Conservation (phyloP, 345 rosid genomes). For the Brassica cretica region DNA sequence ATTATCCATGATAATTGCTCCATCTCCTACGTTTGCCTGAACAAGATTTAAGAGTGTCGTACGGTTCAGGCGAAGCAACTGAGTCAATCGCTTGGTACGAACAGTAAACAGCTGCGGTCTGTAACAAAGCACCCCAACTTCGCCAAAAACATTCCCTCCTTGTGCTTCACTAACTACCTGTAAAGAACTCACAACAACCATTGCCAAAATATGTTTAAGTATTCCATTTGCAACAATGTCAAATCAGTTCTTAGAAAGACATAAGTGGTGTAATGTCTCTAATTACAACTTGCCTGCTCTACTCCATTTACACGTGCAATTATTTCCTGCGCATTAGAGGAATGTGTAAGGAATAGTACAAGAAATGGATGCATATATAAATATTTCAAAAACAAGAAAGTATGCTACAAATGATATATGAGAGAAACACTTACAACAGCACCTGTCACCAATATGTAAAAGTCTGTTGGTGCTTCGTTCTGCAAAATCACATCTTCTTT, state of each 20-base stretch:
- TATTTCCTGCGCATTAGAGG: constrained; percentile 56
- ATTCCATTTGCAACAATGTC: not conserved
- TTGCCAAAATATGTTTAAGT: constrained; percentile 1
- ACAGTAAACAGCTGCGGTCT: constrained; percentile 85
- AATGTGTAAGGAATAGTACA: constrained; percentile 24
- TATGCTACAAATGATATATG: not conserved
- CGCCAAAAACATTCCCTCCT: constrained; percentile 76
- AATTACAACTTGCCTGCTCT: constrained; percentile 58
- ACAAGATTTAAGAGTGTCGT: constrained; percentile 66
- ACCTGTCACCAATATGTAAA: constrained; percentile 82
- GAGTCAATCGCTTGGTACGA: constrained; percentile 77
- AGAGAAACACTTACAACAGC: constrained; percentile 54
- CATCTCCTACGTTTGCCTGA: constrained; percentile 88
- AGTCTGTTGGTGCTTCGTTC: constrained; percentile 90
- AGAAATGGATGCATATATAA: constrained; percentile 4
- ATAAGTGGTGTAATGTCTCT: not conserved
- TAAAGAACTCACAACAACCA: constrained; percentile 8
- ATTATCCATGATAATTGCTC: constrained; percentile 82
- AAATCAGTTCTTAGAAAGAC: constrained; percentile 1
- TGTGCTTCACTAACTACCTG: constrained; percentile 70
- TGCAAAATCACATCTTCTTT: constrained; percentile 91
- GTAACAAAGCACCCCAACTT: constrained; percentile 83
- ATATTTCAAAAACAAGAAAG: not conserved
- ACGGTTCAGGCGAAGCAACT: constrained; percentile 86
- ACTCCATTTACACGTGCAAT: constrained; percentile 52